phyloP scores from a whole-genome alignment of 2,329 filamentous ascomycete species.

The Colletotrichum musae region DNA sequence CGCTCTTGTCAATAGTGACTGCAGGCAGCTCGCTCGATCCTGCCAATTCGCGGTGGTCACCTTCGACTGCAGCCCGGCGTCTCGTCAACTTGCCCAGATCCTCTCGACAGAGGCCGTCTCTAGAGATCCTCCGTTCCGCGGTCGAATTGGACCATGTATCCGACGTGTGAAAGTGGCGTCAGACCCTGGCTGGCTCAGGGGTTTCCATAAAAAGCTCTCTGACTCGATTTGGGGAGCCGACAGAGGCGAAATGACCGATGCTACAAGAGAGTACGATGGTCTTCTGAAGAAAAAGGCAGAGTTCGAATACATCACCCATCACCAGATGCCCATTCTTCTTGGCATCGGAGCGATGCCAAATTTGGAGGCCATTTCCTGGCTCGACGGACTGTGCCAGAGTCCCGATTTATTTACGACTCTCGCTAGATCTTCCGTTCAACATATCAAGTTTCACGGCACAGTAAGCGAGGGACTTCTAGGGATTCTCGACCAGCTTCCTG shows the following conservation, averaged over 20 bases:
- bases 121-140: too few species aligned
- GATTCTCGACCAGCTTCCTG: too few species aligned
- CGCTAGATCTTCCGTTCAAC: slow-evolving; percentile 12
- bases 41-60: slow-evolving; percentile 37
- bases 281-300: too few species aligned
- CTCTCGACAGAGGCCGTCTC: too few species aligned
- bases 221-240: too few species aligned
- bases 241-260: too few species aligned
- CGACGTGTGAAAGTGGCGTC: too few species aligned
- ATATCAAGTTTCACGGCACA: slow-evolving; percentile 12
- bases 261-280: too few species aligned
- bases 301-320: background rate
- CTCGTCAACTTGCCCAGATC: slow-evolving; percentile 4
- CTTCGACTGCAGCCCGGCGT: slow-evolving; percentile 38
- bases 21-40: slow-evolving; percentile 35
- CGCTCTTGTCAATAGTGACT: slow-evolving; percentile 43
- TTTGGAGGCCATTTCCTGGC: slow-evolving; percentile 20
- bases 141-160: too few species aligned
- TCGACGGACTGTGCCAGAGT: slow-evolving; percentile 11
- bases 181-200: too few species aligned
- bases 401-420: background rate
- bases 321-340: background rate
- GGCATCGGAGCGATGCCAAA: slow-evolving; percentile 14
- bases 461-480: slow-evolving; percentile 6
- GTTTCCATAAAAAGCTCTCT: too few species aligned